phyloP scores from a whole-genome alignment of 1,139 yeast species.

The Hanseniaspora gamundiae region DNA sequence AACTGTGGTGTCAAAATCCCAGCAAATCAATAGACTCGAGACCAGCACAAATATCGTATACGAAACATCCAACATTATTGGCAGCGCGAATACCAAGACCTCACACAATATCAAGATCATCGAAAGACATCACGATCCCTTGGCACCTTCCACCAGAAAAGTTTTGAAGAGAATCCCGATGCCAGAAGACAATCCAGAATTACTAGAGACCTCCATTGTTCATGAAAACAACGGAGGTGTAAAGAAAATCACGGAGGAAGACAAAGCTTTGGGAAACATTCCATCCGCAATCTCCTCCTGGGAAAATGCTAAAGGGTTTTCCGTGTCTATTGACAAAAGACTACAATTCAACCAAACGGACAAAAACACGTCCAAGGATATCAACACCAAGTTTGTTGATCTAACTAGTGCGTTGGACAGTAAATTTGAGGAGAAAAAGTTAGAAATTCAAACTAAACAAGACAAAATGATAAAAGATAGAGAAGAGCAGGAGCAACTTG shows the following conservation, averaged over 20 bases:
- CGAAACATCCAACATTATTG: slow-evolving; percentile 10
- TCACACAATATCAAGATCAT: slow-evolving; percentile 40
- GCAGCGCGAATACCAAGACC: slow-evolving; percentile 20
- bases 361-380: slow-evolving; percentile 19
- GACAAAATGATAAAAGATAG: slow-evolving; percentile 45
- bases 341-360: slow-evolving; percentile 27
- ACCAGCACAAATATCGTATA: not conserved
- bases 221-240: slow-evolving; percentile 14
- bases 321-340: slow-evolving; percentile 71
- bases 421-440: slow-evolving; percentile 67
- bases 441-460: slow-evolving; percentile 51
- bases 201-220: slow-evolving; percentile 34
- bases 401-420: slow-evolving; percentile 60
- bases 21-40: not conserved
- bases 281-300: slow-evolving; percentile 92
- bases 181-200: slow-evolving; percentile 34
- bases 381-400: slow-evolving; percentile 51
- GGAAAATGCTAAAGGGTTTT: slow-evolving; percentile 89
- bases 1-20: slow-evolving; percentile 11
- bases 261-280: slow-evolving; percentile 71
- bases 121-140: slow-evolving; percentile 64
- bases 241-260: slow-evolving; percentile 55
- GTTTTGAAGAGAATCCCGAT: slow-evolving; percentile 69
- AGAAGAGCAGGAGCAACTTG: slow-evolving; percentile 31
- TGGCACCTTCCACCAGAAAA: slow-evolving; percentile 73